Conservation (phyloP, 805 yeast genomes). For the Saturnispora mendoncae region DNA sequence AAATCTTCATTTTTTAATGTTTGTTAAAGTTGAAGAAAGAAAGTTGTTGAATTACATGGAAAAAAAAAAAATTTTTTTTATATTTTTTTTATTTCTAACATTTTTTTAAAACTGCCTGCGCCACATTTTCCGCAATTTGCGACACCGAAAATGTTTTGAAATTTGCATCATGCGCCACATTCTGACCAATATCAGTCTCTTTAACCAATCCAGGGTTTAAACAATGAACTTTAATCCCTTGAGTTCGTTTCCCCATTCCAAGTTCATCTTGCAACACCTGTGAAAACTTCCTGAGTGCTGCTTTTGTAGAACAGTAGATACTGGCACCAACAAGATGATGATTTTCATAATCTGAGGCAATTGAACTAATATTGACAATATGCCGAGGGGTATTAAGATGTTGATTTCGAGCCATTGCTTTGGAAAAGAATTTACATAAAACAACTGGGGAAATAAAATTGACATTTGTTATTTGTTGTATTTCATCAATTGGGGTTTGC, state of each 20-base stretch:
- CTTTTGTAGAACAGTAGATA: conserved; percentile 63
- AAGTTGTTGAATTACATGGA: background rate
- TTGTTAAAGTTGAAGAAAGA: background rate
- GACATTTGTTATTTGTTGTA: conserved; percentile 39
- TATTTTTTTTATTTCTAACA: conserved; percentile 9
- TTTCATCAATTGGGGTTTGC: conserved; percentile 32
- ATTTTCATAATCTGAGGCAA: conserved; percentile 36
- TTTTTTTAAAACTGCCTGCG: conserved; percentile 7
- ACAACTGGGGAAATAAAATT: conserved; percentile 58
- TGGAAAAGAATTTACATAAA: conserved; percentile 43
- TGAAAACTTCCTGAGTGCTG: conserved; percentile 60
- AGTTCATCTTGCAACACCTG: conserved; percentile 52
- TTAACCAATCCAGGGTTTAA: conserved; percentile 58
- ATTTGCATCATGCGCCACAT: conserved; percentile 17
- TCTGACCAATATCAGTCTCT: conserved; percentile 58
- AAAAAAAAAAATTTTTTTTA: conserved; percentile 11
- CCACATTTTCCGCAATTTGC: conserved; percentile 10
- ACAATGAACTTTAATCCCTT: conserved; percentile 51
- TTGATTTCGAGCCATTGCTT: conserved; percentile 46
- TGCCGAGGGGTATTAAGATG: conserved; percentile 23
- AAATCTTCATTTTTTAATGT: conserved; percentile 29
- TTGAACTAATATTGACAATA: conserved; percentile 61
- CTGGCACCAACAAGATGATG: conserved; percentile 38
- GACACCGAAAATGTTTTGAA: background rate
- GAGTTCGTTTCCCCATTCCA: conserved; percentile 24